A percentile compares a stretch with the other conserved stretches of the same genome.
Evolutionary conservation across 805 yeast species (phyloP).

Genomic region (Starmerella potacharoeniae): DNA sequence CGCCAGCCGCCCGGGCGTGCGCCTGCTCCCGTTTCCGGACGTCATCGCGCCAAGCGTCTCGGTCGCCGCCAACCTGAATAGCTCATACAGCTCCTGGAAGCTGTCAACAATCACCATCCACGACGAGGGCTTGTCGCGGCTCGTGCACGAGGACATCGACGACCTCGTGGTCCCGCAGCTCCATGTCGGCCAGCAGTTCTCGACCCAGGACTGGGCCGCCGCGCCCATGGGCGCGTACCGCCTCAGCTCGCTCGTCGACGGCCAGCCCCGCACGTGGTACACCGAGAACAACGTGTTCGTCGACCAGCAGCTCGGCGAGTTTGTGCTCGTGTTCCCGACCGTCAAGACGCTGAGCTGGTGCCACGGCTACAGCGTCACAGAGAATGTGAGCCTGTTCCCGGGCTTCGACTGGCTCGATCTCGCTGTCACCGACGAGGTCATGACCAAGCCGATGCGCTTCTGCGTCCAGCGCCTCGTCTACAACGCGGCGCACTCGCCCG

Average conservation of each 20-base stretch:
- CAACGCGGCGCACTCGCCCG: constrained; percentile 26
- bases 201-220: background rate
- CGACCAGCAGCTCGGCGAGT: constrained; percentile 12
- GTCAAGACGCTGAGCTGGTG: constrained; percentile 7
- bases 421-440: background rate
- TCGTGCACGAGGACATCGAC: constrained; percentile 9
- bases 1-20: background rate
- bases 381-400: background rate
- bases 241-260: constrained; percentile 6
- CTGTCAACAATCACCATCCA: constrained; percentile 3
- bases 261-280: constrained; percentile 12
- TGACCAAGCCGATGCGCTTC: constrained; percentile 34
- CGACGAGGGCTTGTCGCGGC: background rate
- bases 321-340: constrained; percentile 7
- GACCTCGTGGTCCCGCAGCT: constrained; percentile 11
- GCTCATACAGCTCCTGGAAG: constrained; percentile 5
- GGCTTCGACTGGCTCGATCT: background rate
- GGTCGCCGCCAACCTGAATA: background rate
- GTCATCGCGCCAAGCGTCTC: background rate
- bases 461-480: constrained; percentile 50
- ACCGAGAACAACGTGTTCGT: constrained; percentile 1
- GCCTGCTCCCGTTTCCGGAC: background rate
- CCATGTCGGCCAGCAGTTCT: constrained; percentile 8
- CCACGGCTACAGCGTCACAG: constrained; percentile 10
- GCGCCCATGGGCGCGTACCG: background rate